phyloP scores from a whole-genome alignment of 257 asterid species.

The Solanum clarkiae region DNA sequence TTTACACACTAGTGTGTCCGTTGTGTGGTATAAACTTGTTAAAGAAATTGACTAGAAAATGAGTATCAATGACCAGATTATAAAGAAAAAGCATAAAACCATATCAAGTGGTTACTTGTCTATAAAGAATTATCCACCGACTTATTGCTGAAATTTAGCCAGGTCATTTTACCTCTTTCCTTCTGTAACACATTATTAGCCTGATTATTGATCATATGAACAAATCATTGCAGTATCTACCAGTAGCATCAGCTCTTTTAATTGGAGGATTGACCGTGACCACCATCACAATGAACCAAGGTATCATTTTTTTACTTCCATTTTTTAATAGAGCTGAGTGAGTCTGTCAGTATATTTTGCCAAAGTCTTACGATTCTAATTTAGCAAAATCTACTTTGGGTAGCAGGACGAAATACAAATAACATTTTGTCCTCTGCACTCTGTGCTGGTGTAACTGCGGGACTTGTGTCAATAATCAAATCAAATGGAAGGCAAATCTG shows the following conservation, averaged over 20 bases:
- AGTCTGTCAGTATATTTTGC: background rate
- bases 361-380: background rate
- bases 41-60: background rate
- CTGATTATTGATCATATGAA: background rate
- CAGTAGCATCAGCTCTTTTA: constrained; percentile 91
- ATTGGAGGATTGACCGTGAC: constrained; percentile 91
- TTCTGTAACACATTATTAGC: background rate
- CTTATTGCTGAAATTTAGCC: background rate
- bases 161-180: background rate
- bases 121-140: background rate
- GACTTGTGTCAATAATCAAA: constrained; percentile 69
- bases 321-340: background rate
- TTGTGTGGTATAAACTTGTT: background rate
- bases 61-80: background rate
- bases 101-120: background rate
- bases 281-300: constrained; percentile 81
- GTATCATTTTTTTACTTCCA: constrained; percentile 15
- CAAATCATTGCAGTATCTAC: constrained; percentile 65
- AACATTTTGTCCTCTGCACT: constrained; percentile 43
- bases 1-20: background rate
- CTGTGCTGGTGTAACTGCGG: constrained; percentile 78
- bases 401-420: constrained; percentile 68
- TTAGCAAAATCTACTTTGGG: background rate
- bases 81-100: background rate
- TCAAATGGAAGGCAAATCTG: constrained; percentile 89